Percentiles rank a stretch among this genome's conserved stretches.
phyloP scores from a whole-genome alignment of 2,329 filamentous ascomycete genomes.

The Talaromyces sp. region DNA sequence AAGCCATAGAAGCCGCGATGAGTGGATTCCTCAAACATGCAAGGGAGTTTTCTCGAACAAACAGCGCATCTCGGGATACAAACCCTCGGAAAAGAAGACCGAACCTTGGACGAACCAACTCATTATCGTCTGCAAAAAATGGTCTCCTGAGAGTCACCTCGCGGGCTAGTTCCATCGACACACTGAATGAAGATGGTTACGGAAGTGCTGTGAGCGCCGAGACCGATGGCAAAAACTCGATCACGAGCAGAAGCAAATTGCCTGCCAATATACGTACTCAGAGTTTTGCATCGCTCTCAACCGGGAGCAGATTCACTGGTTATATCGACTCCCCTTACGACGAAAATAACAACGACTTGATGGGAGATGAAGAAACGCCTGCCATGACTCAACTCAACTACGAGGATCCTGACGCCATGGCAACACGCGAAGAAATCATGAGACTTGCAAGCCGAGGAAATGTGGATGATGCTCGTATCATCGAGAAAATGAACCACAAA shows the following conservation, averaged over 20 bases:
- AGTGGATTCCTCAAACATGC: conserved; percentile 37
- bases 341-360: conserved; percentile 16
- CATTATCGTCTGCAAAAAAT: conserved; percentile 28
- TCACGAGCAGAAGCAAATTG: conserved; percentile 18
- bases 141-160: conserved; percentile 24
- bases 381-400: conserved; percentile 44
- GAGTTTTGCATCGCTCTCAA: conserved; percentile 27
- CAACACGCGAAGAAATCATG: conserved; percentile 52
- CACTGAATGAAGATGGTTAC: conserved; percentile 40
- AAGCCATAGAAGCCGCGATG: conserved; percentile 31
- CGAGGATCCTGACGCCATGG: conserved; percentile 46
- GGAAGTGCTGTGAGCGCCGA: conserved; percentile 26
- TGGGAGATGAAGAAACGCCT: conserved; percentile 31
- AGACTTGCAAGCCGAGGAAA: conserved; percentile 35
- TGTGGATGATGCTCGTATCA: conserved; percentile 1
- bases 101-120: conserved; percentile 38
- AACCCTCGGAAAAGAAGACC: conserved; percentile 26
- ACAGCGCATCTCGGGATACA: conserved; percentile 15
- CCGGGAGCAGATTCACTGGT: conserved; percentile 20
- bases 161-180: conserved; percentile 46
- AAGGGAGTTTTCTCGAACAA: conserved; percentile 25
- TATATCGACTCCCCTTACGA: conserved; percentile 22
- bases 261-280: conserved; percentile 18
- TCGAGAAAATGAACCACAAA: conserved; percentile 7
- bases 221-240: conserved; percentile 13